Evolutionary conservation across 257 asterid genomes (phyloP).

Genomic region (Solanum chmielewskii): DNA sequence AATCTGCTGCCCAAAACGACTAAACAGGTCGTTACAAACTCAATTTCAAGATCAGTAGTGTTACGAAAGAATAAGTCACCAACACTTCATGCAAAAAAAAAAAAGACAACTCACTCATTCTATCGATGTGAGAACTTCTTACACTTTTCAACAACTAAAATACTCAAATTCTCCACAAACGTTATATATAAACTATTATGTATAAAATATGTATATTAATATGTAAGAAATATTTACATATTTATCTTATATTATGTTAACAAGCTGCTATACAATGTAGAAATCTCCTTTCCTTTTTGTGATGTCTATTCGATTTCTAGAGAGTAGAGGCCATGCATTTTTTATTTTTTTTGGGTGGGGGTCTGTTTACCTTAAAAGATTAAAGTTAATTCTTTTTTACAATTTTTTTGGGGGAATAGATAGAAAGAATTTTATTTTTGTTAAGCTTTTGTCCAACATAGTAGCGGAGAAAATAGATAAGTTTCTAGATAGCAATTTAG

Average conservation of each 20-base stretch:
- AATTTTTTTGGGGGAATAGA: background rate
- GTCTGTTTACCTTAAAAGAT: background rate
- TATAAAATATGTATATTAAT: background rate
- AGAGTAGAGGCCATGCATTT: background rate
- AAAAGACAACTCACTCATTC: background rate
- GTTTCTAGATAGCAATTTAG: background rate
- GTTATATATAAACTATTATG: background rate
- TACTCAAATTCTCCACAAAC: background rate
- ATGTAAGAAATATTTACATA: background rate
- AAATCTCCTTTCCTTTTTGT: background rate
- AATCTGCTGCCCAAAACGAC: too few relatives aligned
- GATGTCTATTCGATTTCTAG: background rate
- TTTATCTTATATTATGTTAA: background rate
- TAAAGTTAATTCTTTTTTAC: background rate
- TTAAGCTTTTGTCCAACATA: background rate
- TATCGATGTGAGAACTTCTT: background rate
- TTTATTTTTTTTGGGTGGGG: too few relatives aligned
- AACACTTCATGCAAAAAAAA: background rate
- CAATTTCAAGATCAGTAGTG: background rate
- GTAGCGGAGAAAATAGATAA: background rate
- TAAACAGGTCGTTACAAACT: too few relatives aligned
- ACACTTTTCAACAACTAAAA: background rate
- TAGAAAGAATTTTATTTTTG: background rate
- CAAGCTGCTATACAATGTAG: background rate
- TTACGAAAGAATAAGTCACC: background rate